A percentile compares a stretch with the other conserved stretches of the same genome.
These are phyloP conservation scores for Nicotiana tomentosiformis DNA, from an alignment of 257 asterid species.

Conservation along the genomic window DNA sequence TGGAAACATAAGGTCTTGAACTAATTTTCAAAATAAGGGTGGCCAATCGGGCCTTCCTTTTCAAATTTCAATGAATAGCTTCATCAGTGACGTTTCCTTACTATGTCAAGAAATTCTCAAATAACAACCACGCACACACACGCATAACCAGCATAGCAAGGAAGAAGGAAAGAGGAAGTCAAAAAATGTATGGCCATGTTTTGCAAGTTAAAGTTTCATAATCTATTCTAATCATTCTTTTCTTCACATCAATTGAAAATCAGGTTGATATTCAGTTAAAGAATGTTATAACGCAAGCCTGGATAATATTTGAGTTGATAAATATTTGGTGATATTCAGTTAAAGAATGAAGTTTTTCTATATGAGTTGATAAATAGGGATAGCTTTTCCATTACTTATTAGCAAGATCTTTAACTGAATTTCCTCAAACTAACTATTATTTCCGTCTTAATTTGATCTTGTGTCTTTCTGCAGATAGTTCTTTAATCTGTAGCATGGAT, in stretches of 20 bases:
- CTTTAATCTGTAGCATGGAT: no score
- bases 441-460: no score
- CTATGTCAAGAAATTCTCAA: background rate
- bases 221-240: background rate
- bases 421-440: no score
- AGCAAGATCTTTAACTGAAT: no score
- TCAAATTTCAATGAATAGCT: background rate
- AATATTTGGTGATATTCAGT: no score
- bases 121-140: background rate
- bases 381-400: background rate
- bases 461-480: no score
- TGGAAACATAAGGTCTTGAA: background rate
- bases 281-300: background rate
- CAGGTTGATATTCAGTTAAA: background rate
- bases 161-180: background rate
- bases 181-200: background rate
- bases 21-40: no score
- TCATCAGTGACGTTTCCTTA: background rate
- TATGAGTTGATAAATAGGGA: background rate
- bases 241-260: background rate
- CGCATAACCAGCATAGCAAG: background rate
- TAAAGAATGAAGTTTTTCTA: background rate
- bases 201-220: background rate
- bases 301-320: background rate
- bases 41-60: background rate